These are phyloP conservation scores for Pseudomonodictys pantanalensis DNA, from an alignment of 495 filamentous ascomycete genomes.

Conservation along the genomic window DNA sequence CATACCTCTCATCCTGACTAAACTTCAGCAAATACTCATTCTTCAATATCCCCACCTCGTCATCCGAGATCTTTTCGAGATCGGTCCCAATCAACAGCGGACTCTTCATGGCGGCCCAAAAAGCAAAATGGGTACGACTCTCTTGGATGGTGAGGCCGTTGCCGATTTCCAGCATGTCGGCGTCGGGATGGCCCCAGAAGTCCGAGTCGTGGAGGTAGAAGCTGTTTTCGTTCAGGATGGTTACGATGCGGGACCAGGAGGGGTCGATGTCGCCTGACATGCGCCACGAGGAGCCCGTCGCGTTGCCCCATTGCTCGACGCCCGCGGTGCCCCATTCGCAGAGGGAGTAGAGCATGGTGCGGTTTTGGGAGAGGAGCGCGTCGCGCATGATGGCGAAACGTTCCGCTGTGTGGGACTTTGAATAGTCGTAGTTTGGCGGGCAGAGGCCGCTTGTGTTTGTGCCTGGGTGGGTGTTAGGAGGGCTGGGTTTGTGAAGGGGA, in stretches of 20 bases:
- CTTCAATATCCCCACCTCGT: constrained; percentile 54
- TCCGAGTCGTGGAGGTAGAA: constrained; percentile 50
- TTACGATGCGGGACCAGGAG: constrained; percentile 43
- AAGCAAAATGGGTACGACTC: constrained; percentile 46
- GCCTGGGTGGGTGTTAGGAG: constrained; percentile 18
- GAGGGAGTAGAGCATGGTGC: constrained; percentile 62
- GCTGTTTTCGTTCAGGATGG: constrained; percentile 52
- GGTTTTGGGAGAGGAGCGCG: constrained; percentile 53
- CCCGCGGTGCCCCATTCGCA: constrained; percentile 62
- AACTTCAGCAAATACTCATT: constrained; percentile 60
- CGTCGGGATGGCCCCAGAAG: constrained; percentile 58
- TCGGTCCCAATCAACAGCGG: constrained; percentile 59
- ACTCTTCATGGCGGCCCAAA: constrained; percentile 59
- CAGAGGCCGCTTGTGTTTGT: constrained; percentile 46
- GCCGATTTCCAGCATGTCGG: constrained; percentile 70
- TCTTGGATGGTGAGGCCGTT: constrained; percentile 54
- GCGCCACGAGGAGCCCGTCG: constrained; percentile 55
- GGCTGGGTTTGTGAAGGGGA: neutral
- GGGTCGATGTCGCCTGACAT: constrained; percentile 51
- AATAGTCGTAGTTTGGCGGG: constrained; percentile 53
- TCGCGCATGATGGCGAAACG: constrained; percentile 60
- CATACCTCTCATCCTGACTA: constrained; percentile 57
- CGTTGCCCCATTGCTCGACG: constrained; percentile 53
- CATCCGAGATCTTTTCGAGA: constrained; percentile 43
- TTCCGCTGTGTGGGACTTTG: constrained; percentile 49